These are phyloP conservation scores for Ustilago crameri DNA, from an alignment of 1,284 basidiomycete species.

Conservation along the genomic window DNA sequence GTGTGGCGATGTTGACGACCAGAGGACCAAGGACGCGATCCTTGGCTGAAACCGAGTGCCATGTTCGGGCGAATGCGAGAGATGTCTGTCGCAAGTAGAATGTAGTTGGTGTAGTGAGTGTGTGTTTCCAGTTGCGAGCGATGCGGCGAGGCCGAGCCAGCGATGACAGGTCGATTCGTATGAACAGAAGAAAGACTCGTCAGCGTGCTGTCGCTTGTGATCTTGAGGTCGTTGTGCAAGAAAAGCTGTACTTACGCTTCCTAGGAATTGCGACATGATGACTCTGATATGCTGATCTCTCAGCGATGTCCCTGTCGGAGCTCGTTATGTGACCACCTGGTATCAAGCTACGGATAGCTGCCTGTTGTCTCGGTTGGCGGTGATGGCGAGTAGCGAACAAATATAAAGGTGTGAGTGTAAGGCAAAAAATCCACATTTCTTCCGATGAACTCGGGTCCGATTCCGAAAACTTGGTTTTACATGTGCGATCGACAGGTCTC, in stretches of 20 bases:
- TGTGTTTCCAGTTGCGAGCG: background rate
- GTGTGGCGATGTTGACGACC: slow-evolving; percentile 90
- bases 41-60: slow-evolving; percentile 94
- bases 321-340: background rate
- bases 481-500: background rate
- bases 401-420: slow-evolving; percentile 6
- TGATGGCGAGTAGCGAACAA: slow-evolving; percentile 11
- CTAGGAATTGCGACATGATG: slow-evolving; percentile 50
- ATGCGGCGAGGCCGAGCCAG: background rate
- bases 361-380: slow-evolving; percentile 1
- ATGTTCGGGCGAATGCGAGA: slow-evolving; percentile 89
- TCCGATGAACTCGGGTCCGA: slow-evolving; percentile 30
- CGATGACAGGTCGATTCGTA: background rate
- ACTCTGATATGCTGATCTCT: background rate
- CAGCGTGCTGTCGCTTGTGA: background rate
- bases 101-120: background rate
- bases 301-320: background rate
- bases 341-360: background rate
- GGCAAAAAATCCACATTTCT: slow-evolving; percentile 33
- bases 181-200: background rate
- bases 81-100: slow-evolving; percentile 76
- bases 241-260: slow-evolving; percentile 35
- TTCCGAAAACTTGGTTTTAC: background rate
- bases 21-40: slow-evolving; percentile 91
- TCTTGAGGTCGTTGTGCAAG: background rate